Conservation (phyloP, 2,329 filamentous ascomycete species). For the Talaromyces sp. region DNA sequence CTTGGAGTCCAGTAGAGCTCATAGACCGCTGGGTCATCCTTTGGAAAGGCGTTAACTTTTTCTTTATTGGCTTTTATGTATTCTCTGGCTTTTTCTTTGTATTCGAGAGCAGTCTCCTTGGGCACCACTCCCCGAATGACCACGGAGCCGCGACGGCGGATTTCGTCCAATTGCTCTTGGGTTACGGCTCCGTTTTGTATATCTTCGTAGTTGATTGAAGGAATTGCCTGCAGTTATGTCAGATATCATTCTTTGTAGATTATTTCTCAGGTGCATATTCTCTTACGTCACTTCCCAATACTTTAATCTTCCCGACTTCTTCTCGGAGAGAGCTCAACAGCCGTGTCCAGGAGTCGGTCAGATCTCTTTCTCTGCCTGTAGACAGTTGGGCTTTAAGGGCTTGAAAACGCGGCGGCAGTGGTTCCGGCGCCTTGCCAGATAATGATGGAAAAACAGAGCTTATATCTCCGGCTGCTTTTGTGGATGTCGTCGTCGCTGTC, state of each 20-base stretch:
- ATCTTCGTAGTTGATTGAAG: constrained; percentile 39
- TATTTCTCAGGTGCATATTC: not conserved
- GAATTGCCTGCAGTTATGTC: constrained; percentile 31
- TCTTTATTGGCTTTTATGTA: constrained; percentile 60
- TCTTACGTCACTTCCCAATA: constrained; percentile 37
- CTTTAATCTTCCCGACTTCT: constrained; percentile 39
- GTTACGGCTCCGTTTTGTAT: constrained; percentile 17
- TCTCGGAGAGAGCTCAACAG: constrained; percentile 36
- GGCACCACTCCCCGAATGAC: constrained; percentile 64
- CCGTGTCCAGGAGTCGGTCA: constrained; percentile 40
- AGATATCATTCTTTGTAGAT: not conserved
- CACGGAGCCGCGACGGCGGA: constrained; percentile 56
- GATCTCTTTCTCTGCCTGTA: constrained; percentile 33
- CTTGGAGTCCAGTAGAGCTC: constrained; percentile 41
- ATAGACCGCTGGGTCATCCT: constrained; percentile 63
- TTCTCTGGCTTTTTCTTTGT: constrained; percentile 59
- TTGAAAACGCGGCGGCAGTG: constrained; percentile 39
- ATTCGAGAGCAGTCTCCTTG: constrained; percentile 56
- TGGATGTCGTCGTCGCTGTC: constrained; percentile 25
- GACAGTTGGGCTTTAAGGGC: constrained; percentile 38
- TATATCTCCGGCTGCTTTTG: constrained; percentile 44
- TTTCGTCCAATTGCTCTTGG: constrained; percentile 34
- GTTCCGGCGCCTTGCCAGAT: constrained; percentile 30
- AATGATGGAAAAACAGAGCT: constrained; percentile 46
- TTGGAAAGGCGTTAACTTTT: constrained; percentile 56